Base-by-base conservation (phyloP, 176 grass and related monocot genomes). In the Carex littledalei region DNA sequence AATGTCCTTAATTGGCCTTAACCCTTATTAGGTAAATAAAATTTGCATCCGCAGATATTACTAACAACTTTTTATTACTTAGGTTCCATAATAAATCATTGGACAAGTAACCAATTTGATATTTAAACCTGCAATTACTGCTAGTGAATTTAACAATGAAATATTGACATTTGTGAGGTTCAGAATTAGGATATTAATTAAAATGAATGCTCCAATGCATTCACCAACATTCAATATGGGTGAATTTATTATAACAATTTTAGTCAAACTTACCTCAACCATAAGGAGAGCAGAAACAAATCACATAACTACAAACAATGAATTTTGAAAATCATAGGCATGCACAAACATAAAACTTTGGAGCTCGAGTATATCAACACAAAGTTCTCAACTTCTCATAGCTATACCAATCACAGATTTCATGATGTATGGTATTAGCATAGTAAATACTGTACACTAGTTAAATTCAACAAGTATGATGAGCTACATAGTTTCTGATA, bases 131-230 rank as follows among this genome's bases (percentile, higher is more conserved):
- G 50, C 22, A 78, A 78, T 78, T 54, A 55, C 47, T 55, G 24
- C 47, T 17, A 56, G 50, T 32, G 21, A 54, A 77, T 16, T 73
- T 8, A 73, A 22, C 8, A 52, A 74, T 52, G 70, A 67, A 14
- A 67, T 67, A 67, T 50, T 74, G 8, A 74, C 45, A 50, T 55
- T 26, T 78, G 52, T 78, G 52, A 32, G 74, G 35, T 37, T 69
- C 14, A 41, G 17, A 52, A 77, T 55, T 12, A 29, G 14, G 55
- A 26, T 78, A 56, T 53, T 78, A 6, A 78, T 56, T 32, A 53
- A 54, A 78, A 78, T 56, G 6, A 78, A 78, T 56, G 49, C 73
- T 22, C 49, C 14, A 77, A 77, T 77, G 47, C 72, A 53, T 76
- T 76, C 14, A 31, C 22, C 45, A 54, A 76, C 45, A 76, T 16